Percentiles rank a stretch among this genome's conserved stretches.
Conservation (phyloP, 139 green algal species). For the Nannochloris sp. region DNA sequence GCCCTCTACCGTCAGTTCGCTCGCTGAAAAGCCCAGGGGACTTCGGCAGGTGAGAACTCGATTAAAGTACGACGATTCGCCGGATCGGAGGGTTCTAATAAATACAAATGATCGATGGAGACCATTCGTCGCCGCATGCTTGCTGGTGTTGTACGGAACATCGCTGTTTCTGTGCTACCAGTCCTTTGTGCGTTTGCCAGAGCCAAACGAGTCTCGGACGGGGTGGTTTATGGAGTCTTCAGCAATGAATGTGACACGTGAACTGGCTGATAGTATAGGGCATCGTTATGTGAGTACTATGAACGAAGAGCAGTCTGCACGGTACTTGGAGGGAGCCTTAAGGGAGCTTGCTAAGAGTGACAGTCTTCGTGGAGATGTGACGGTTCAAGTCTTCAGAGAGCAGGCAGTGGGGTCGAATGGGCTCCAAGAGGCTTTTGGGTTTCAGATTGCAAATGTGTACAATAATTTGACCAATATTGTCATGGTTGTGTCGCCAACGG, state of each 20-base stretch:
- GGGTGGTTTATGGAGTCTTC: no score
- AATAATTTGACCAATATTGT: conserved; percentile 48
- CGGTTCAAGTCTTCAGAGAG: conserved; percentile 13
- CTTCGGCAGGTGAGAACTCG: no score
- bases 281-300: conserved; percentile 30
- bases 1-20: no score
- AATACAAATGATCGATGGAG: no score
- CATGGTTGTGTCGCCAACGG: conserved; percentile 27
- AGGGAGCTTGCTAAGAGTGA: background rate
- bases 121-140: no score
- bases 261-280: conserved; percentile 37
- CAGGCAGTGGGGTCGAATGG: conserved; percentile 2
- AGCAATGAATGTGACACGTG: conserved; percentile 26
- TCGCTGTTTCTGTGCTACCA: no score
- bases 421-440: conserved; percentile 20
- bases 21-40: no score
- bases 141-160: no score
- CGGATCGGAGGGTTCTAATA: no score
- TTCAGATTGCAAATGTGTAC: conserved; percentile 53
- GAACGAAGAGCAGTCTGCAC: conserved; percentile 17
- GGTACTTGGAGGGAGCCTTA: conserved; percentile 14
- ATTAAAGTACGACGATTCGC: no score
- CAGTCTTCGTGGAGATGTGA: conserved; percentile 11
- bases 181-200: no score
- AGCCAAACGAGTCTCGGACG: no score